These are phyloP conservation scores for Symbiodinium pilosum DNA, from an alignment of 73 alveolate genomes.

Conservation along the genomic window DNA sequence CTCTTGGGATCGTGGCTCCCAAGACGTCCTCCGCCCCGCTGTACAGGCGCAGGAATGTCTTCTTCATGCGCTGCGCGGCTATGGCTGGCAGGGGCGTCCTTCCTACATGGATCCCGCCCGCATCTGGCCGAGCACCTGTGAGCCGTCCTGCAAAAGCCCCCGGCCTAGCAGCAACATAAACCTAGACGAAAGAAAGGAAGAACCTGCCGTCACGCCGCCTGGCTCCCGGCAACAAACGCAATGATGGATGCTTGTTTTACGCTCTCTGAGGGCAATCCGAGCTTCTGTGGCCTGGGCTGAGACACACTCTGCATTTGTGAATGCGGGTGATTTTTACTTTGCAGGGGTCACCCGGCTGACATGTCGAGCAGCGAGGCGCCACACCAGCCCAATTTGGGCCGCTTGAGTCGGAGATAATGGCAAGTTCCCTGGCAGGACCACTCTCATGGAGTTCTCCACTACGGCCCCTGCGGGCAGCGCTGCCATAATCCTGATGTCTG, in stretches of 20 bases:
- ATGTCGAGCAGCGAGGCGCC: too few species aligned
- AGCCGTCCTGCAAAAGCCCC: neutral
- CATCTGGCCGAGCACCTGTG: neutral
- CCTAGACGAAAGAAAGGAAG: neutral
- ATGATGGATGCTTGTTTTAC: neutral
- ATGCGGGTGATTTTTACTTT: neutral
- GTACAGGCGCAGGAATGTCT: constrained; percentile 1
- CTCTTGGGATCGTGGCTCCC: neutral
- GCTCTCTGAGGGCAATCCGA: neutral
- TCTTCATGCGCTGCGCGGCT: neutral
- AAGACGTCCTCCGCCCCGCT: neutral
- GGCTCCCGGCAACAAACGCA: neutral
- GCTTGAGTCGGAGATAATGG: neutral
- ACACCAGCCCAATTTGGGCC: neutral
- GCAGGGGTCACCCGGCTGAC: constrained; percentile 21
- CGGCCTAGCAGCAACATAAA: neutral
- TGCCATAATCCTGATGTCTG: neutral
- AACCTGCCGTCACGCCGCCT: neutral
- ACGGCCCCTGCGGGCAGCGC: neutral
- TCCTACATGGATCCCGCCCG: neutral
- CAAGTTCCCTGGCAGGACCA: too few species aligned
- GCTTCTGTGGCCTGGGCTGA: constrained; percentile 11
- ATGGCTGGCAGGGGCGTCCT: neutral
- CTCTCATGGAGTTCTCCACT: neutral
- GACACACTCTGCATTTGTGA: constrained; percentile 37